phyloP scores from a whole-genome alignment of 768 basidiomycete species.

The Xerocomus brunneocitrinus region DNA sequence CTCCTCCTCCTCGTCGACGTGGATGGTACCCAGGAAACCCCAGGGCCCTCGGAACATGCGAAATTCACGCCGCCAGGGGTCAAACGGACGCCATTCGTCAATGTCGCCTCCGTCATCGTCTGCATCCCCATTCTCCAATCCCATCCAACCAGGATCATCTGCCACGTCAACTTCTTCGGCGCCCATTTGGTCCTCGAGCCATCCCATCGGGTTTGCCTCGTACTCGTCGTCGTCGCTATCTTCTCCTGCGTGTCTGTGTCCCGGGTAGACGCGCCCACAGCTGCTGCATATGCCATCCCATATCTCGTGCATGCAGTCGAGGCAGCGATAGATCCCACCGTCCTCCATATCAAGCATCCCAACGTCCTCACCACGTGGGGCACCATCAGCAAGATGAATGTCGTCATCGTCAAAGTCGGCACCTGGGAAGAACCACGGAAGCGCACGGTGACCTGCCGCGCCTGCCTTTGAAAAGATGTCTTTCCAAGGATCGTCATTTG shows the following conservation, averaged over 20 bases:
- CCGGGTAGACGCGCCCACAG: conserved; percentile 58
- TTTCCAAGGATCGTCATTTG: conserved; percentile 57
- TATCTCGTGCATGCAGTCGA: conserved; percentile 77
- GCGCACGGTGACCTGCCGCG: conserved; percentile 1
- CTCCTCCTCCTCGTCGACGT: conserved; percentile 24
- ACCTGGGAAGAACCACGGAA: conserved; percentile 25
- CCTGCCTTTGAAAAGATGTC: conserved; percentile 47
- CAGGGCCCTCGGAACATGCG: conserved; percentile 15
- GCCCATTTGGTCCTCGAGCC: conserved; percentile 37
- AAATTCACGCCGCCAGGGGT: conserved; percentile 16
- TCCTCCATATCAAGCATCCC: conserved; percentile 74
- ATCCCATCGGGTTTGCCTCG: conserved; percentile 29
- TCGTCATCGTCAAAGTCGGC: conserved; percentile 17
- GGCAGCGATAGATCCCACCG: conserved; percentile 70
- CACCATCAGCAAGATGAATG: conserved; percentile 11
- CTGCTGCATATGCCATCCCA: conserved; percentile 60
- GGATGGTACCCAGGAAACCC: conserved; percentile 15
- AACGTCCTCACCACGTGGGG: conserved; percentile 35
- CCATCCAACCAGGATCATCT: conserved; percentile 33
- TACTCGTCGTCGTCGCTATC: conserved; percentile 27
- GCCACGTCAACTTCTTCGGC: conserved; percentile 28
- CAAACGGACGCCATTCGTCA: conserved; percentile 16
- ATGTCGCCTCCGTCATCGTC: conserved; percentile 29
- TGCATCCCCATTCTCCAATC: conserved; percentile 30
- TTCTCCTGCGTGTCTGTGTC: conserved; percentile 36